Percentiles rank a stretch among this genome's conserved stretches.
phyloP scores from a whole-genome alignment of 2,329 filamentous ascomycete species.

The Clathrospora elynae region DNA sequence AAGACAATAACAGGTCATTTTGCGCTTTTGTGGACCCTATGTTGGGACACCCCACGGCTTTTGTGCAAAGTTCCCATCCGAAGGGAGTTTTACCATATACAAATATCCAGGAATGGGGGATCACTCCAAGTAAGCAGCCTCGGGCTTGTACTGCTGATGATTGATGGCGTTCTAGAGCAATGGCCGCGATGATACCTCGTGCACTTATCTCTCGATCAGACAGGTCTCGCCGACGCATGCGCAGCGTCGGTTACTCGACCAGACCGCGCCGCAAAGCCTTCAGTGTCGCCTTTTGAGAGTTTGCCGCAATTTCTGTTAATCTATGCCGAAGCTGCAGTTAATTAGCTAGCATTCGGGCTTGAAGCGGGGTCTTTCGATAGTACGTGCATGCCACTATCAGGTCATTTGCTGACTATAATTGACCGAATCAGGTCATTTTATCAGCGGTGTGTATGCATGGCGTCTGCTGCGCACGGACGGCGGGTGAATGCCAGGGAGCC shows the following conservation, averaged over 20 bases:
- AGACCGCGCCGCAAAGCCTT: too few species aligned
- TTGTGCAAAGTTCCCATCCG: too few species aligned
- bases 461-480: constrained; percentile 30
- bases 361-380: constrained; percentile 40
- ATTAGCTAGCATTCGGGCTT: constrained; percentile 40
- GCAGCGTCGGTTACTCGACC: too few species aligned
- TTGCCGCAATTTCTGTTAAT: constrained; percentile 26
- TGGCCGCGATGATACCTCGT: too few species aligned
- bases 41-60: constrained; percentile 16
- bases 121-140: too few species aligned
- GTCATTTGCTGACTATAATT: constrained; percentile 38
- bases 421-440: constrained; percentile 31
- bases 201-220: too few species aligned
- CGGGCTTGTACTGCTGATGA: too few species aligned
- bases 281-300: too few species aligned
- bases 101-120: too few species aligned
- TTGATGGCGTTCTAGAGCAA: too few species aligned
- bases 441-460: constrained; percentile 27
- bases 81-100: too few species aligned
- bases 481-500: constrained; percentile 23
- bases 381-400: constrained; percentile 29
- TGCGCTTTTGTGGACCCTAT: constrained; percentile 14
- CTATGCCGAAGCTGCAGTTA: constrained; percentile 26
- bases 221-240: too few species aligned
- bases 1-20: constrained; percentile 19